These are phyloP conservation scores for Sarocladium oryzae DNA, from an alignment of 2,329 filamentous ascomycete species.

Conservation along the genomic window DNA sequence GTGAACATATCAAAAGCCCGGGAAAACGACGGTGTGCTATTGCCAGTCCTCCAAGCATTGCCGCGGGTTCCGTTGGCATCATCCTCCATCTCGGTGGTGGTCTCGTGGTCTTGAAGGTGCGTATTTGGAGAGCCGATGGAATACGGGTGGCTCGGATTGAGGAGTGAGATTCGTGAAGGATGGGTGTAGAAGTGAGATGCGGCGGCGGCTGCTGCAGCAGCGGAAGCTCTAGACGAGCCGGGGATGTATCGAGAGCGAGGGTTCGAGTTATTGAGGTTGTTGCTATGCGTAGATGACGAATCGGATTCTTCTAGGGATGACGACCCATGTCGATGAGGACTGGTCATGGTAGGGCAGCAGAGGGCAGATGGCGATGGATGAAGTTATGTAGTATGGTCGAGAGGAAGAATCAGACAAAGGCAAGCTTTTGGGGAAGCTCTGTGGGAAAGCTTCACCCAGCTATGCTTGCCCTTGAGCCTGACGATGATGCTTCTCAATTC, in stretches of 20 bases:
- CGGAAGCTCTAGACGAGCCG: slow-evolving; percentile 1
- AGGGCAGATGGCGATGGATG: neutral
- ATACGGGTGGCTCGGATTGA: slow-evolving; percentile 40
- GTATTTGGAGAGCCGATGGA: neutral
- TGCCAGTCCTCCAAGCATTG: slow-evolving; percentile 18
- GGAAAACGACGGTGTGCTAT: slow-evolving; percentile 39
- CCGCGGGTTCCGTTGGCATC: slow-evolving; percentile 20
- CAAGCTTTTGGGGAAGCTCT: slow-evolving; percentile 8
- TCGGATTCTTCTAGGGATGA: slow-evolving; percentile 9
- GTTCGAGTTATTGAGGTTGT: neutral
- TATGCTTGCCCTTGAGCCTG: neutral
- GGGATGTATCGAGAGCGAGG: slow-evolving; percentile 1
- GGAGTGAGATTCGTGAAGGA: slow-evolving; percentile 33
- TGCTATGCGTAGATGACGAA: slow-evolving; percentile 4
- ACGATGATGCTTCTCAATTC: neutral
- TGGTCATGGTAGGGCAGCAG: slow-evolving; percentile 5
- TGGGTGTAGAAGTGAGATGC: slow-evolving; percentile 40
- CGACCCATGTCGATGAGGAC: slow-evolving; percentile 7
- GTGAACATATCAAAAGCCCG: slow-evolving; percentile 46
- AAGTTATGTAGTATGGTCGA: neutral
- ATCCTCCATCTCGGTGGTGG: slow-evolving; percentile 24
- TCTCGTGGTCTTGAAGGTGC: neutral
- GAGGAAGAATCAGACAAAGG: slow-evolving; percentile 2
- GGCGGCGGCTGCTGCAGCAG: slow-evolving; percentile 6
- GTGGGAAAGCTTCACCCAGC: neutral